These are phyloP conservation scores for Fusarium austroafricanum DNA, from an alignment of 2,329 filamentous ascomycete genomes.

Conservation along the genomic window DNA sequence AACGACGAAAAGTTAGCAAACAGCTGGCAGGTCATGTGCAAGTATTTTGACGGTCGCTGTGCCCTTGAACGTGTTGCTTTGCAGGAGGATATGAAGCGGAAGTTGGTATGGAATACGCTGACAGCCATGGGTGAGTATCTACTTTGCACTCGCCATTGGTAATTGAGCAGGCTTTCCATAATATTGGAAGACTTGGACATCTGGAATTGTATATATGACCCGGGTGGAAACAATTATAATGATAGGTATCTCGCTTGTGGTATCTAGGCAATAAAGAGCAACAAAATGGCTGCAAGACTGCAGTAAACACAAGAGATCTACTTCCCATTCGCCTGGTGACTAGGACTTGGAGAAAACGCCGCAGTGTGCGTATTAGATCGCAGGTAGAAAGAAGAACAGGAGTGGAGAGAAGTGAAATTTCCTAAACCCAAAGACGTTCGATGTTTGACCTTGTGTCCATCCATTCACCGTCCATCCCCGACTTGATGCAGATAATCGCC, in stretches of 20 bases:
- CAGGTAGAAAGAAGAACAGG: constrained; percentile 22
- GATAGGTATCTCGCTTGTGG: constrained; percentile 42
- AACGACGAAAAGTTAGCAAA: constrained; percentile 68
- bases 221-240: constrained; percentile 30
- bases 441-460: constrained; percentile 32
- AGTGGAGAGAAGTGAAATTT: constrained; percentile 35
- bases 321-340: constrained; percentile 21
- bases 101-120: constrained; percentile 77
- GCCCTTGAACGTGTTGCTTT: constrained; percentile 88
- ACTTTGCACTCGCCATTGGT: constrained; percentile 78
- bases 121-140: constrained; percentile 75
- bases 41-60: constrained; percentile 88
- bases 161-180: background rate
- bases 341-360: constrained; percentile 7
- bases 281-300: constrained; percentile 46
- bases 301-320: constrained; percentile 41
- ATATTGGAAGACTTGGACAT: constrained; percentile 1
- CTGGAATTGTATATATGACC: background rate
- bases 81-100: constrained; percentile 87
- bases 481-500: constrained; percentile 22
- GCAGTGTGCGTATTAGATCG: constrained; percentile 21
- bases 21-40: constrained; percentile 79
- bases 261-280: constrained; percentile 43
- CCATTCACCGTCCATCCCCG: constrained; percentile 22
- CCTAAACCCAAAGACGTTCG: constrained; percentile 25